A percentile compares a stretch with the other conserved stretches of the same genome.
Conservation (phyloP, 176 grass and related monocot species). For the Calamus simplicifolius region DNA sequence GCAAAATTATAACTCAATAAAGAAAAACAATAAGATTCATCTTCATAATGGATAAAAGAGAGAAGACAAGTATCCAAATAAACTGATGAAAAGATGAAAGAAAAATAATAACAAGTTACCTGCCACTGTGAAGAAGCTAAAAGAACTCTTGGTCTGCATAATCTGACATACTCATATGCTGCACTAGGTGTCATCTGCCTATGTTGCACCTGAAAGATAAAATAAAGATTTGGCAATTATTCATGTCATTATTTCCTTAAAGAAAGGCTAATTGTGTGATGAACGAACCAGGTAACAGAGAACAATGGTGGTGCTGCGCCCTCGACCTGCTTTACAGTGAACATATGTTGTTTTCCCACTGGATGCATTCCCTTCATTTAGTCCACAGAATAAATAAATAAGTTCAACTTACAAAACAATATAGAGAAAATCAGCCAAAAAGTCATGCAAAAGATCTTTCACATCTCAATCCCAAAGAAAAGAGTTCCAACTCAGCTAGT, state of each 20-base stretch:
- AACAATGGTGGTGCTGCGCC: constrained; percentile 94
- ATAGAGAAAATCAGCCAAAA: background rate
- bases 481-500: too few relatives aligned
- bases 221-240: too few relatives aligned
- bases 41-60: too few relatives aligned
- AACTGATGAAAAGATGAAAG: background rate
- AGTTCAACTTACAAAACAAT: background rate
- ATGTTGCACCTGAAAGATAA: constrained; percentile 66
- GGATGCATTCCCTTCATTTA: constrained; percentile 28
- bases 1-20: too few relatives aligned
- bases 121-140: constrained; percentile 77
- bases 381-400: background rate
- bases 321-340: constrained; percentile 99
- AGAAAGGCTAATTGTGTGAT: background rate
- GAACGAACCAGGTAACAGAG: constrained; percentile 82
- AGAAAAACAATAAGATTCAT: too few relatives aligned
- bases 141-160: constrained; percentile 66
- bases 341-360: constrained; percentile 81
- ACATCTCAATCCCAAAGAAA: too few relatives aligned
- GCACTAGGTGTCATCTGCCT: constrained; percentile 70
- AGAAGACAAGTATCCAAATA: too few relatives aligned
- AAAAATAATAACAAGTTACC: constrained; percentile 26
- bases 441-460: too few relatives aligned
- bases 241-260: too few relatives aligned
- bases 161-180: constrained; percentile 82